Conservation (phyloP, 805 yeast species). For the Saccharomycopsis oosterbeekiorum region DNA sequence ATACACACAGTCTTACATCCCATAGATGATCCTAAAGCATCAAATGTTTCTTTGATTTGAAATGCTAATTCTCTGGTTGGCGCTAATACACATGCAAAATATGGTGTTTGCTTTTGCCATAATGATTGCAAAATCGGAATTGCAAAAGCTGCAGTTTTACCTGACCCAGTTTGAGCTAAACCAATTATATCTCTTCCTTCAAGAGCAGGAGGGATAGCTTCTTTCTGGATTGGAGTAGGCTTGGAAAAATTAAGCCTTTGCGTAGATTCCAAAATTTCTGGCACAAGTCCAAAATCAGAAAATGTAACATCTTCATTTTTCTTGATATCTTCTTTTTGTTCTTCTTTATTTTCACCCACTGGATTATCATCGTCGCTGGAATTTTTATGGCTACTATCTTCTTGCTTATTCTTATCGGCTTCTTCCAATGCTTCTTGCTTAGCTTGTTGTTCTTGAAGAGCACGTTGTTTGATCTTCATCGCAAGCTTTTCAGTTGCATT, state of each 20-base stretch:
- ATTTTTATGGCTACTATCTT: background rate
- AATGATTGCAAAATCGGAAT: constrained; percentile 86
- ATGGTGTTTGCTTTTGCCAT: constrained; percentile 83
- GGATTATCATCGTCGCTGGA: background rate
- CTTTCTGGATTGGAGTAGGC: constrained; percentile 92
- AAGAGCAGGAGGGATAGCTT: constrained; percentile 83
- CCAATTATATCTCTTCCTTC: constrained; percentile 92
- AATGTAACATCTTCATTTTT: constrained; percentile 28
- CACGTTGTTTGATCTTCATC: constrained; percentile 41
- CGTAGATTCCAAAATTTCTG: constrained; percentile 74
- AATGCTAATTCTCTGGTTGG: constrained; percentile 82
- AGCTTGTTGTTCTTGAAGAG: constrained; percentile 23
- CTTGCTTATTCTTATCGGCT: constrained; percentile 7
- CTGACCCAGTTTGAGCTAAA: constrained; percentile 95
- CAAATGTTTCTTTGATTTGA: constrained; percentile 89
- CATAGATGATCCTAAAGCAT: constrained; percentile 85
- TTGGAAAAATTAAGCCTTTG: constrained; percentile 59
- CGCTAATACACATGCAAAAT: constrained; percentile 79
- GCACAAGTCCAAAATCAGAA: constrained; percentile 53
- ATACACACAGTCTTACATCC: constrained; percentile 84
- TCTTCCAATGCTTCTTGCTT: constrained; percentile 8
- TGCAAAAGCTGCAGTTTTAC: constrained; percentile 98
- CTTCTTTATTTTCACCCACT: background rate
- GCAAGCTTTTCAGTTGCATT: constrained; percentile 39
- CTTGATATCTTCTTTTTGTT: constrained; percentile 8